These are phyloP conservation scores for Lentinus brumalis DNA, from an alignment of 768 basidiomycete genomes.

Conservation along the genomic window DNA sequence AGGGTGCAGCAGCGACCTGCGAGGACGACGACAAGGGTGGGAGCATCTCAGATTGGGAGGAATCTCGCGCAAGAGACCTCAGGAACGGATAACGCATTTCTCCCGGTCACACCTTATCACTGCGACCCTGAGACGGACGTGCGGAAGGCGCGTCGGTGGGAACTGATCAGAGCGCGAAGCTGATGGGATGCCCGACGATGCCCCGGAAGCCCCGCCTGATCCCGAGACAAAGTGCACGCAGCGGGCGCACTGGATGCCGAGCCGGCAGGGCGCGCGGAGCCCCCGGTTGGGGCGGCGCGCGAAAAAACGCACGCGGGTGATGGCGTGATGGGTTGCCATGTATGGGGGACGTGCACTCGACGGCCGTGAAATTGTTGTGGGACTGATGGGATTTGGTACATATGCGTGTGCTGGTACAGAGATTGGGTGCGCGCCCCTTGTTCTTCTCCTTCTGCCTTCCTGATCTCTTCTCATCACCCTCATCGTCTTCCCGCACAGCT, in stretches of 20 bases:
- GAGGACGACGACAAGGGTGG: not conserved
- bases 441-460: slow-evolving; percentile 18
- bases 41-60: slow-evolving; percentile 16
- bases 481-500: slow-evolving; percentile 29
- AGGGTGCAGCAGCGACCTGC: not conserved
- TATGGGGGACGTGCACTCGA: not conserved
- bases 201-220: slow-evolving; percentile 2
- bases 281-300: slow-evolving; percentile 4
- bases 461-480: slow-evolving; percentile 27
- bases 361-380: slow-evolving; percentile 17
- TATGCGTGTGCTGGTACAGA: slow-evolving; percentile 20
- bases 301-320: slow-evolving; percentile 2
- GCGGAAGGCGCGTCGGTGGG: slow-evolving; percentile 1
- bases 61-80: slow-evolving; percentile 8
- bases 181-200: slow-evolving; percentile 15
- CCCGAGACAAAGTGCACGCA: not conserved
- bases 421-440: slow-evolving; percentile 14
- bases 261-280: slow-evolving; percentile 15
- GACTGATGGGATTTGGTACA: slow-evolving; percentile 9
- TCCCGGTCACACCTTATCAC: slow-evolving; percentile 25
- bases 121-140: slow-evolving; percentile 21
- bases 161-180: slow-evolving; percentile 15
- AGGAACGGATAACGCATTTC: slow-evolving; percentile 20
- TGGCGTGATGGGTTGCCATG: slow-evolving; percentile 9
- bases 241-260: not conserved